Base-by-base conservation (phyloP, 768 basidiomycete species). In the Leccinum rimulosum region DNA sequence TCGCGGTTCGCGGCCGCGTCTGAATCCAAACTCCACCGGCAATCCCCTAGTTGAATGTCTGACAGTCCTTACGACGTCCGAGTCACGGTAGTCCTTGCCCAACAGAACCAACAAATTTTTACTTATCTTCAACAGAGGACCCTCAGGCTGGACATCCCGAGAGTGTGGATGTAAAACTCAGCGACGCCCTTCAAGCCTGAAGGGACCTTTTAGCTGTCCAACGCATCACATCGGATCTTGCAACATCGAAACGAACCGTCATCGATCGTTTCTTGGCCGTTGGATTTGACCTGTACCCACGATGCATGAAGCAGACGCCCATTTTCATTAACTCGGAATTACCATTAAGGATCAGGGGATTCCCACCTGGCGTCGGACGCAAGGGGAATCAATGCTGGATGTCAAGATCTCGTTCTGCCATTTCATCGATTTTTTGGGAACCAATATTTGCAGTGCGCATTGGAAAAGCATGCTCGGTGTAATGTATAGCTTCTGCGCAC, bases 401-500 rank as follows among this genome's bases (percentile, higher is more conserved):
- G 54, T 54, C 52, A 33, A 33, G 53, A 53, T 52, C 53, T 55
- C 45, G 22, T 52, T 55, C 43, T 22, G 31, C 52, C 43, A 10
- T 31, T 60, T 33, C 53, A 30, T 50, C 50, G 40, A 35, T 50
- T 57, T 60, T 28, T 50, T 57, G 59, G 55, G 25, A 27, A 61
- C 55, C 38, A 49, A 45, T 62, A 35, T 57, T 51, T 64, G 47
- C 53, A 48, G 50, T 61, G 53, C 63, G 50, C 67, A 56, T 65
- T 70, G 64, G 55, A 67, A 65, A 60, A 35, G 69, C 70, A 58
- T 72, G 71, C 56, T 25, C 35, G 22, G 8, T 59, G 64, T 57
- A 17, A 59, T 59, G 49, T 51, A 55, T 61, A 57, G 61, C 64
- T 65, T 65, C 62, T 64, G 63, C 58, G 56, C 64, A 64, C 63